Conservation (phyloP, 2,329 filamentous ascomycete genomes). For the Hypoxylon sp. region DNA sequence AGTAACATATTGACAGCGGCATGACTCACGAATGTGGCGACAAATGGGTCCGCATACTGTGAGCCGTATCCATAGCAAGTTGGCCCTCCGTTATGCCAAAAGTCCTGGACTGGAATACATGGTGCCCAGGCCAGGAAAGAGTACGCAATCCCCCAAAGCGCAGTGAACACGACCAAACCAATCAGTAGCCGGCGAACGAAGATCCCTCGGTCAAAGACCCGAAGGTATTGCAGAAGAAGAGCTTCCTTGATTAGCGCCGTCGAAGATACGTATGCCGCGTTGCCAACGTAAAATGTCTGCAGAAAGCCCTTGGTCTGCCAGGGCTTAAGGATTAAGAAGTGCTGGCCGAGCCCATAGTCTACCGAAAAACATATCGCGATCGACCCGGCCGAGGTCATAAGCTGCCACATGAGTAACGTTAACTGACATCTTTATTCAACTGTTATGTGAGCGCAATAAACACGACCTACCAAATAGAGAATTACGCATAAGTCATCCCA, state of each 20-base stretch:
- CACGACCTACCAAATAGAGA: slow-evolving; percentile 45
- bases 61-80: slow-evolving; percentile 53
- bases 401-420: slow-evolving; percentile 21
- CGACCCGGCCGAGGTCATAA: slow-evolving; percentile 43
- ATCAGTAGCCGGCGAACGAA: slow-evolving; percentile 42
- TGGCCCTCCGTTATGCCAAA: slow-evolving; percentile 40
- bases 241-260: slow-evolving; percentile 49
- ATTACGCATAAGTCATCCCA: slow-evolving; percentile 49
- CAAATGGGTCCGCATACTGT: slow-evolving; percentile 43
- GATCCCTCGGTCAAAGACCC: slow-evolving; percentile 44
- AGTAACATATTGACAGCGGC: slow-evolving; percentile 52
- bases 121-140: slow-evolving; percentile 52
- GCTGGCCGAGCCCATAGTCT: slow-evolving; percentile 45
- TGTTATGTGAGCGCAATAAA: not conserved
- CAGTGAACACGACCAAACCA: slow-evolving; percentile 46
- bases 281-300: slow-evolving; percentile 47
- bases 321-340: slow-evolving; percentile 41
- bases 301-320: slow-evolving; percentile 38
- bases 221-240: slow-evolving; percentile 48
- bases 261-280: slow-evolving; percentile 44
- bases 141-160: slow-evolving; percentile 50
- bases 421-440: not conserved
- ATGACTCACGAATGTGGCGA: slow-evolving; percentile 52
- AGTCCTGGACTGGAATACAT: slow-evolving; percentile 45
- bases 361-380: slow-evolving; percentile 42